Evolutionary conservation across 2,329 filamentous ascomycete genomes (phyloP), one percentile per base, ranked within the genome.

Genomic region (Calonectria pseudoturangicola): DNA sequence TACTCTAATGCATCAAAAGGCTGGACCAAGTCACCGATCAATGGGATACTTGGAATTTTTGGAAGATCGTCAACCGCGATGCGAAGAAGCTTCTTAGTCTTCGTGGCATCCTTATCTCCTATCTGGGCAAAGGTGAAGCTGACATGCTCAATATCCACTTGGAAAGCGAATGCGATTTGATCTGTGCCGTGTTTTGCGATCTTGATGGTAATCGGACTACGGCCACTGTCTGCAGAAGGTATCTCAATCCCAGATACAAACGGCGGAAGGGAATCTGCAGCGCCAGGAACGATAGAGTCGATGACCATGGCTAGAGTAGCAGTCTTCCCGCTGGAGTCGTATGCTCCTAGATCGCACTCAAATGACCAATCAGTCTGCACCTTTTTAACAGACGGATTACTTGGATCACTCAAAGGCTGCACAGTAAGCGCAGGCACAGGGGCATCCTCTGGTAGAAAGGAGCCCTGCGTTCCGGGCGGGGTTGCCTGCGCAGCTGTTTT

Each of bases 61-160:
- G 48, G 48, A 51, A 51, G 48, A 25, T 25, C 21, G 27, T 51
- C 48, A 13, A 51, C 48, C 5, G 48, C 48, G 2, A 51, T 28
- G 13, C 48, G 48, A 51, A 51, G 8, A 6, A 51, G 25, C 48
- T 12, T 51, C 12, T 51, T 51, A 15, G 25, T 51, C 48, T 51
- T 28, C 25, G 9, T 15, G 13, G 12, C 10, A 28, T 51, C 48
- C 10, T 51, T 51, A 12, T 51, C 12, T 30, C 48, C 48, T 28
- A 51, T 51, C 48, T 51, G 48, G 9, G 48, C 25, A 51, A 51
- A 51, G 3, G 48, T 30, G 48, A 51, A 51, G 48, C 48, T 51
- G 48, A 51, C 48, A 25, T 51, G 48, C 25, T 51, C 48, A 15
- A 51, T 51, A 12, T 51, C 48, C 4, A 51, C 48, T 27, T 51